phyloP scores from a whole-genome alignment of 148 eudicot species.

The Cornus controversa region DNA sequence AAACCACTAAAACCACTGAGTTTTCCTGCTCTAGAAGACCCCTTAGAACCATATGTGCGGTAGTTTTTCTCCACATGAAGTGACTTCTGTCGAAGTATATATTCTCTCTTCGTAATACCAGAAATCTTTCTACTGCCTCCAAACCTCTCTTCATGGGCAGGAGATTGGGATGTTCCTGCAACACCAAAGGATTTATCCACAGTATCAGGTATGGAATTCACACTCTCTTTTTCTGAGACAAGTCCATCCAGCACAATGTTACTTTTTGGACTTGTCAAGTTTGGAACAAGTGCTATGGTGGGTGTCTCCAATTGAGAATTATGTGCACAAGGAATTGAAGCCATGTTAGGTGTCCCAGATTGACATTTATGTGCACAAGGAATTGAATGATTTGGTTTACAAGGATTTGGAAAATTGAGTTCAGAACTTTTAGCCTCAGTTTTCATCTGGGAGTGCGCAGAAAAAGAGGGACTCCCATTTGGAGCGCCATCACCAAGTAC shows the following conservation, averaged over 20 bases:
- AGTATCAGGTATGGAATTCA: slow-evolving; percentile 23
- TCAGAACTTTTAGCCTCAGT: slow-evolving; percentile 36
- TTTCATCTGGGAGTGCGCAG: slow-evolving; percentile 40
- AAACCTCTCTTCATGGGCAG: slow-evolving; percentile 44
- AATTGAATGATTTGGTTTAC: slow-evolving; percentile 27
- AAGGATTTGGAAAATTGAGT: slow-evolving; percentile 30
- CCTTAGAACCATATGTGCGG: slow-evolving; percentile 55
- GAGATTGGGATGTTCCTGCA: slow-evolving; percentile 34
- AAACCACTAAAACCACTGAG: slow-evolving; percentile 52
- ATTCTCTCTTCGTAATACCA: slow-evolving; percentile 47
- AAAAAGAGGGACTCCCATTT: slow-evolving; percentile 33
- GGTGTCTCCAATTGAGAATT: slow-evolving; percentile 28
- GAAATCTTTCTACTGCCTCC: slow-evolving; percentile 44
- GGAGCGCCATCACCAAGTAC: slow-evolving; percentile 33
- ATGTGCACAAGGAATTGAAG: slow-evolving; percentile 22
- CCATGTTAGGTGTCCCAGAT: slow-evolving; percentile 18
- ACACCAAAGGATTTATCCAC: slow-evolving; percentile 42
- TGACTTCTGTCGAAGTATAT: slow-evolving; percentile 59
- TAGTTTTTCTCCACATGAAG: slow-evolving; percentile 60
- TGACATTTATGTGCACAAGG: slow-evolving; percentile 33
- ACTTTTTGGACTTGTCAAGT: slow-evolving; percentile 35
- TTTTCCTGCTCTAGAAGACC: slow-evolving; percentile 56
- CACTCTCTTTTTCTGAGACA: slow-evolving; percentile 37
- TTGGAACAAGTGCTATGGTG: slow-evolving; percentile 25
- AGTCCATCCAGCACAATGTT: slow-evolving; percentile 23